Conservation (phyloP, 805 yeast species). For the Candida sphagnicola region DNA sequence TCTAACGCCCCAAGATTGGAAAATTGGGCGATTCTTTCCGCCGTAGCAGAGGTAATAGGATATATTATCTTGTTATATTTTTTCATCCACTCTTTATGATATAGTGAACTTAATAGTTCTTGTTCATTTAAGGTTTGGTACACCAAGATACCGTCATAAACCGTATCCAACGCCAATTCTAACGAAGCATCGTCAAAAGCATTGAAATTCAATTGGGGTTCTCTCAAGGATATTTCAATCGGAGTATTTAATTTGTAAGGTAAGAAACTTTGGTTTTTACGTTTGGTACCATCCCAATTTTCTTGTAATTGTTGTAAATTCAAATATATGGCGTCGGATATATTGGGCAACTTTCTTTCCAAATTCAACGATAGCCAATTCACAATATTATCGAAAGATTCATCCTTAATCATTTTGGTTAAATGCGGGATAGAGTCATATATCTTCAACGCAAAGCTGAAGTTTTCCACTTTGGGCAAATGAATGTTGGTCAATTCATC, state of each 20-base stretch:
- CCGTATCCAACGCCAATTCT: constrained; percentile 58
- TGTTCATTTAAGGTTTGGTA: constrained; percentile 68
- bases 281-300: constrained; percentile 53
- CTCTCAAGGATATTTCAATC: constrained; percentile 74
- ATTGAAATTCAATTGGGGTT: constrained; percentile 45
- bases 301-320: constrained; percentile 54
- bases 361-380: constrained; percentile 61
- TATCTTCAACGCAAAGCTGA: constrained; percentile 72
- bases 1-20: constrained; percentile 33
- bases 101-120: constrained; percentile 56
- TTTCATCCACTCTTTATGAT: constrained; percentile 66
- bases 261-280: constrained; percentile 35
- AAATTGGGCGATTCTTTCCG: constrained; percentile 8
- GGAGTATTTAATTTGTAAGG: constrained; percentile 78
- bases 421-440: constrained; percentile 74
- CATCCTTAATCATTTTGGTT: constrained; percentile 67
- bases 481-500: constrained; percentile 71
- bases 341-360: constrained; percentile 53
- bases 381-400: constrained; percentile 61
- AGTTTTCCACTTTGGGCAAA: constrained; percentile 64
- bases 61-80: constrained; percentile 69
- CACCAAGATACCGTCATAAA: constrained; percentile 80
- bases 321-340: constrained; percentile 57
- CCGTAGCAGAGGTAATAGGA: constrained; percentile 49
- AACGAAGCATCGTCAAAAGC: constrained; percentile 41